Conservation (phyloP, 2,329 filamentous ascomycete genomes). For the Drechmeria coniospora region DNA sequence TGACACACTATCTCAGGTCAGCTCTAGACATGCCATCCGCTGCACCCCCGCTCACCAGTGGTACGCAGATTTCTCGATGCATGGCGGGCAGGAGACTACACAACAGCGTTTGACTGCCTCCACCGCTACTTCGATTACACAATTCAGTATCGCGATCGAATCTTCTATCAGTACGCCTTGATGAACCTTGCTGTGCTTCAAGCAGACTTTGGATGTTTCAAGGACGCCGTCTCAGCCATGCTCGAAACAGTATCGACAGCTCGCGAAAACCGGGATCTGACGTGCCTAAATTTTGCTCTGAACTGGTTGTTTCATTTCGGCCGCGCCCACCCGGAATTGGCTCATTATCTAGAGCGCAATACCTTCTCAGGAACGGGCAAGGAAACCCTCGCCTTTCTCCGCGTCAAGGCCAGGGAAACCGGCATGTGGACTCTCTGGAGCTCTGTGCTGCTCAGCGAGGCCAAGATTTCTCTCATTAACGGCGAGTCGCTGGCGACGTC, state of each 20-base stretch:
- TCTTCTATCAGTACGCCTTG: conserved; percentile 87
- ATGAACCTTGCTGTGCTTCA: conserved; percentile 89
- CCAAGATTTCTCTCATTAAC: conserved; percentile 60
- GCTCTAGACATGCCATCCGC: neutral
- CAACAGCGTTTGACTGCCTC: conserved; percentile 76
- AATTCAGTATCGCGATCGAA: conserved; percentile 67
- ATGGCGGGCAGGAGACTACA: conserved; percentile 82
- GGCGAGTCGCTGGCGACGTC: conserved; percentile 49
- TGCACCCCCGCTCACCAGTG: neutral
- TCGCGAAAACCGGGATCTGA: conserved; percentile 80
- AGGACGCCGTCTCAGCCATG: conserved; percentile 85
- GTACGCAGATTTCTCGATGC: conserved; percentile 77
- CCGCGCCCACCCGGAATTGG: conserved; percentile 66
- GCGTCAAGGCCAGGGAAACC: conserved; percentile 70
- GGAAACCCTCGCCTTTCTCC: conserved; percentile 70
- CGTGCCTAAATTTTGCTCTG: conserved; percentile 84
- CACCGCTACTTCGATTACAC: conserved; percentile 97
- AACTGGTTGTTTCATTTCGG: conserved; percentile 94
- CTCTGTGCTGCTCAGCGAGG: conserved; percentile 71
- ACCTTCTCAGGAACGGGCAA: conserved; percentile 64
- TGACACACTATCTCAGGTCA: conserved; percentile 61
- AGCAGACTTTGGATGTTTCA: conserved; percentile 83
- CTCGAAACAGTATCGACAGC: conserved; percentile 91
- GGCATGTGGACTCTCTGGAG: conserved; percentile 77
- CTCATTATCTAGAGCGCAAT: conserved; percentile 52